phyloP scores from a whole-genome alignment of 768 basidiomycete species.

The Amanita rubescens region DNA sequence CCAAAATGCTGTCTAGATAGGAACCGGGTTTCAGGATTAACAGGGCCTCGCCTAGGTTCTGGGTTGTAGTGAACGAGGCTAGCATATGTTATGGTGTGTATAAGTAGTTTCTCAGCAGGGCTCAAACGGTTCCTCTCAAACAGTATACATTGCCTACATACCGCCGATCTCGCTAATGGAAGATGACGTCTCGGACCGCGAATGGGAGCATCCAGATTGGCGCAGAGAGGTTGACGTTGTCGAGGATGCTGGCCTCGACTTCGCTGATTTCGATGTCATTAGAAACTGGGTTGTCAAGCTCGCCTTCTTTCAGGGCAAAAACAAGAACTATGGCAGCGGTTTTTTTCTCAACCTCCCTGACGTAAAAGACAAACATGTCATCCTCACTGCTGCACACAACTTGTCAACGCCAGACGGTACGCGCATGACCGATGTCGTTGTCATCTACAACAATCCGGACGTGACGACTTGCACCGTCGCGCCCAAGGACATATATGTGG shows the following conservation, averaged over 20 bases:
- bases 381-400: conserved; percentile 11
- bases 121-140: no score
- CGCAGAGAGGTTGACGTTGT: not conserved
- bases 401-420: not conserved
- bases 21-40: no score
- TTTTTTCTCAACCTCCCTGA: conserved; percentile 10
- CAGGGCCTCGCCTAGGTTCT: no score
- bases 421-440: conserved; percentile 3
- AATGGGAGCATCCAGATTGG: conserved; percentile 11
- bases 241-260: conserved; percentile 6
- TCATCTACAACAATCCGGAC: conserved; percentile 6
- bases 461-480: conserved; percentile 1
- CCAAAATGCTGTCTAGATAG: no score
- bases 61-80: no score
- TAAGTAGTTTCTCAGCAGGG: no score
- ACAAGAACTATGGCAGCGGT: conserved; percentile 3
- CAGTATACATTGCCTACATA: no score
- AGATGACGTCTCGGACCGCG: no score
- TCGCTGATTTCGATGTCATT: conserved; percentile 4
- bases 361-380: conserved; percentile 6
- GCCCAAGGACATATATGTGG: not conserved
- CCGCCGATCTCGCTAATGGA: no score
- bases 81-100: no score
- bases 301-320: not conserved
- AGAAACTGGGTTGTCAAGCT: conserved; percentile 10